phyloP scores from a whole-genome alignment of 179 eudicot species.

The Beta macrorhiza region DNA sequence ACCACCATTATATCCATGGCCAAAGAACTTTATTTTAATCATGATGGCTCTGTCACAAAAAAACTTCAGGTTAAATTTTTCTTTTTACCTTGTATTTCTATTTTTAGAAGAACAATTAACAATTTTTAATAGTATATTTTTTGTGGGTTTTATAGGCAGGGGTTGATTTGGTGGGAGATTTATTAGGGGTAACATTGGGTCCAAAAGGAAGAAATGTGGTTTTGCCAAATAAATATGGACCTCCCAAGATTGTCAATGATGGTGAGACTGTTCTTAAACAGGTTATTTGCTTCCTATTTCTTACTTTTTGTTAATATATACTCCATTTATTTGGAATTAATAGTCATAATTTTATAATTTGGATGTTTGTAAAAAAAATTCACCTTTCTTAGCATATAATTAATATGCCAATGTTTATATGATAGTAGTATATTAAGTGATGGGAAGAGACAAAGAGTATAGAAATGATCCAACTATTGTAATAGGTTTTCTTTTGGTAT shows the following conservation, averaged over 20 bases:
- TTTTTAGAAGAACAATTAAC: background rate
- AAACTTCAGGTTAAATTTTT: constrained; percentile 61
- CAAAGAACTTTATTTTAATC: constrained; percentile 80
- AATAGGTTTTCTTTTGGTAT: too few relatives aligned
- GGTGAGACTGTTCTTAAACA: constrained; percentile 95
- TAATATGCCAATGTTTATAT: too few relatives aligned
- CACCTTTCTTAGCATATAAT: too few relatives aligned
- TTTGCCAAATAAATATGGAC: constrained; percentile 90
- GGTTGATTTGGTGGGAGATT: constrained; percentile 79
- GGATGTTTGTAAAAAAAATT: too few relatives aligned
- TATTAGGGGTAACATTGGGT: constrained; percentile 92
- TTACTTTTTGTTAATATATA: too few relatives aligned
- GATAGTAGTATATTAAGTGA: too few relatives aligned
- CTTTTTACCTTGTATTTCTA: background rate
- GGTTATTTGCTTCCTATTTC: constrained; percentile 36
- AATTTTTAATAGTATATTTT: background rate
- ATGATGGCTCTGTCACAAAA: constrained; percentile 73
- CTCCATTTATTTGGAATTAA: too few relatives aligned
- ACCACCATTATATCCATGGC: constrained; percentile 51
- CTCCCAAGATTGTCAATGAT: constrained; percentile 94
- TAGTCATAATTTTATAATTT: too few relatives aligned
- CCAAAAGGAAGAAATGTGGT: constrained; percentile 98
- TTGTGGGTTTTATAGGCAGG: constrained; percentile 48
- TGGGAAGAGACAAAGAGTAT: too few relatives aligned
- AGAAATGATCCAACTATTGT: too few relatives aligned